A percentile compares a stretch with the other conserved stretches of the same genome.
Evolutionary conservation across 2,329 filamentous ascomycete species (phyloP).

Genomic region (Xylariomycetidae sp.): DNA sequence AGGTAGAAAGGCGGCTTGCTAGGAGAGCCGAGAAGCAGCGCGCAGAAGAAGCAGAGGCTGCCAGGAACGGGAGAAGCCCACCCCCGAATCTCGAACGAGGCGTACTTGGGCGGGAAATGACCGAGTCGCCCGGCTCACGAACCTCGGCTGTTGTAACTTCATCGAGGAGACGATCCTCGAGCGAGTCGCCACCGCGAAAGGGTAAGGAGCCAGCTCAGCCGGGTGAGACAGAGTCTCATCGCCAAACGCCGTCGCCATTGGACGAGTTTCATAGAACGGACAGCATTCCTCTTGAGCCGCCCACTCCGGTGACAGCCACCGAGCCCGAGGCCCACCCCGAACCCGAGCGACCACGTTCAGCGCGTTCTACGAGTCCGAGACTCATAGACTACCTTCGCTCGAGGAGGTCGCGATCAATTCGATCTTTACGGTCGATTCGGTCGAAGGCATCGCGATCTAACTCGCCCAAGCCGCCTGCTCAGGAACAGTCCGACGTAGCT

Average conservation of each 20-base stretch:
- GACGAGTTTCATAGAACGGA: constrained; percentile 45
- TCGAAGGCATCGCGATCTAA: constrained; percentile 44
- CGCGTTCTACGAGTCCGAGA: constrained; percentile 28
- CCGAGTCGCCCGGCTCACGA: constrained; percentile 51
- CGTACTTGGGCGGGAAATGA: constrained; percentile 51
- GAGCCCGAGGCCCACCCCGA: constrained; percentile 8
- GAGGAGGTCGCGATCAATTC: too few relatives aligned
- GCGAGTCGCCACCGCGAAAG: constrained; percentile 26
- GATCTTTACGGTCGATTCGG: constrained; percentile 34
- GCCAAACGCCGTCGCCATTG: constrained; percentile 27
- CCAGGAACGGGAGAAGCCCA: constrained; percentile 43
- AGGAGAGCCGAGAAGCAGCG: constrained; percentile 62
- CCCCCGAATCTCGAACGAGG: constrained; percentile 55
- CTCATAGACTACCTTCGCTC: too few relatives aligned
- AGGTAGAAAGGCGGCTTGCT: constrained; percentile 57
- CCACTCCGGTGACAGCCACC: constrained; percentile 7
- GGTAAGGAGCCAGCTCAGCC: constrained; percentile 22
- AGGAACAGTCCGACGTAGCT: constrained; percentile 27
- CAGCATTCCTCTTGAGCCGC: constrained; percentile 34
- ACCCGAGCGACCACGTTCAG: constrained; percentile 8
- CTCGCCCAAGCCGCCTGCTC: constrained; percentile 39
- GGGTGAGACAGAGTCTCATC: constrained; percentile 13
- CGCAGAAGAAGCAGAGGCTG: constrained; percentile 50
- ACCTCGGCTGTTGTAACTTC: constrained; percentile 51
- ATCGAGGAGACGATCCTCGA: constrained; percentile 44